Conservation (phyloP, 345 rosid genomes). For the Hevea brasiliensis region DNA sequence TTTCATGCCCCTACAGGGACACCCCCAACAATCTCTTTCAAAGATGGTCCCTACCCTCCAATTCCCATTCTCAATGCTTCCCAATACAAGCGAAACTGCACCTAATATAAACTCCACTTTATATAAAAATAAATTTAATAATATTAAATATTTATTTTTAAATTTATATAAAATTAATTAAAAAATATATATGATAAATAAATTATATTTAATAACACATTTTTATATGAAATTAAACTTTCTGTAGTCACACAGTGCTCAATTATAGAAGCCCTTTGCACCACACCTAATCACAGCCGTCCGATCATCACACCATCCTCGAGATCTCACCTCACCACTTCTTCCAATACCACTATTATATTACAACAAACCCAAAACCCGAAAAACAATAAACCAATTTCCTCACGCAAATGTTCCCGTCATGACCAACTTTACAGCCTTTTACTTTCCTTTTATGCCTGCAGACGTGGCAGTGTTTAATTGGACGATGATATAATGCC, state of each 20-base stretch:
- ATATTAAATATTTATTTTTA: too few species aligned
- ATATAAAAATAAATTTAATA: too few species aligned
- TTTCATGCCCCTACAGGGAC: slow-evolving; percentile 14
- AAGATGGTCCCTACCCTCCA: neutral
- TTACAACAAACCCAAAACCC: neutral
- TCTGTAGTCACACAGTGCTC: too few species aligned
- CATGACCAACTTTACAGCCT: slow-evolving; percentile 26
- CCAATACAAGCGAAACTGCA: slow-evolving; percentile 24
- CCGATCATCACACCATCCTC: neutral
- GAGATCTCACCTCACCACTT: slow-evolving; percentile 2
- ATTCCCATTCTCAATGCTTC: neutral
- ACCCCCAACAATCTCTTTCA: neutral
- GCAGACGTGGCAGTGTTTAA: slow-evolving; percentile 19
- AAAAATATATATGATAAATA: too few species aligned
- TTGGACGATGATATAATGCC: slow-evolving; percentile 6
- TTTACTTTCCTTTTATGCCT: neutral
- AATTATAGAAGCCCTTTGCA: neutral
- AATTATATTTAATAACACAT: too few species aligned
- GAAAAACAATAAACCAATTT: slow-evolving; percentile 9
- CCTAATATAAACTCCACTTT: too few species aligned
- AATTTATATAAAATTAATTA: too few species aligned
- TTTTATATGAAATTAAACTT: too few species aligned
- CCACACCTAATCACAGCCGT: slow-evolving; percentile 27
- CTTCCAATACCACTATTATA: neutral
- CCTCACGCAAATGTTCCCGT: slow-evolving; percentile 34